phyloP scores from a whole-genome alignment of 2,329 filamentous ascomycete genomes.

The Aspergillus alliaceus region DNA sequence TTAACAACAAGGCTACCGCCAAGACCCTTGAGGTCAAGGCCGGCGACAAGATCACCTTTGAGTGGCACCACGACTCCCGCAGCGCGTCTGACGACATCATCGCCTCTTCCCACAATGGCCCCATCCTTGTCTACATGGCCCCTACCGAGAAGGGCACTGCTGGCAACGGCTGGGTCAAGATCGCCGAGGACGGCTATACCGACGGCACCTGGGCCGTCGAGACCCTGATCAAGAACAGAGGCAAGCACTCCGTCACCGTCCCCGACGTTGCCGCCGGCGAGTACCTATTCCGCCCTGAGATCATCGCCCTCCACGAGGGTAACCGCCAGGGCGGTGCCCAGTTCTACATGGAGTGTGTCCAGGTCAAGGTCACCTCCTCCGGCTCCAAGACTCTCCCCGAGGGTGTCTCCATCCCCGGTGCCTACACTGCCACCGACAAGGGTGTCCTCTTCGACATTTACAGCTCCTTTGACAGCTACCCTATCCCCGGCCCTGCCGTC shows the following conservation, averaged over 20 bases:
- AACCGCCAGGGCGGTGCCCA: constrained; percentile 18
- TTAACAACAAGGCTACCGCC: constrained; percentile 15
- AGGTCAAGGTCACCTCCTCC: constrained; percentile 22
- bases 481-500: constrained; percentile 22
- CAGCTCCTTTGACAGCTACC: constrained; percentile 18
- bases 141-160: constrained; percentile 17
- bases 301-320: constrained; percentile 24
- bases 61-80: constrained; percentile 24
- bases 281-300: constrained; percentile 24
- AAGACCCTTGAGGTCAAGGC: constrained; percentile 20
- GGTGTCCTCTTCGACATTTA: constrained; percentile 23
- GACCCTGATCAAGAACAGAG: constrained; percentile 18
- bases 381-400: constrained; percentile 17
- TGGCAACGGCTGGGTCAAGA: constrained; percentile 23
- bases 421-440: constrained; percentile 15
- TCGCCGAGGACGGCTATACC: constrained; percentile 22
- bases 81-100: constrained; percentile 22
- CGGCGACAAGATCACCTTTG: constrained; percentile 24
- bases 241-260: constrained; percentile 24
- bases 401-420: constrained; percentile 21
- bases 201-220: constrained; percentile 20
- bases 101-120: constrained; percentile 19
- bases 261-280: constrained; percentile 22
- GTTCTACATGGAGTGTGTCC: constrained; percentile 27
- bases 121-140: constrained; percentile 23